A percentile compares a stretch with the other conserved stretches of the same genome.
These are phyloP conservation scores for Desmodesmus armatus DNA, from an alignment of 139 green algal species.

Conservation along the genomic window DNA sequence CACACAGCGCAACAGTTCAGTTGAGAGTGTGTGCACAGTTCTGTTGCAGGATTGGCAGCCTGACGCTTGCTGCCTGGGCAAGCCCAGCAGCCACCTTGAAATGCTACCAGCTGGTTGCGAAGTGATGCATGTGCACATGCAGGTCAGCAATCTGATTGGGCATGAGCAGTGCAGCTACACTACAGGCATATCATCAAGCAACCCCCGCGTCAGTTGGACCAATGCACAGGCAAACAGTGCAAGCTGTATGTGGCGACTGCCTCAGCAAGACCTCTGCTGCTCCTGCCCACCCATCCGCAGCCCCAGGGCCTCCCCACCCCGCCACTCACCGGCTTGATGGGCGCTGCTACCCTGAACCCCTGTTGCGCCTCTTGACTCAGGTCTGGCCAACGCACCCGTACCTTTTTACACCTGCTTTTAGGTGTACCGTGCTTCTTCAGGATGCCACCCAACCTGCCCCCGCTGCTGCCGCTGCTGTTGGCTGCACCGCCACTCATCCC, in stretches of 20 bases:
- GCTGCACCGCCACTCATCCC: conserved; percentile 40
- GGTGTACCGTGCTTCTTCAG: not conserved
- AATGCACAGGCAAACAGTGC: too few species aligned
- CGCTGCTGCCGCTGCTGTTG: conserved; percentile 6
- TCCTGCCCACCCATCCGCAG: not conserved
- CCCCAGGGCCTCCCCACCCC: not conserved
- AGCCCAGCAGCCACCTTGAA: too few species aligned
- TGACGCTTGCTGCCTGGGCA: too few species aligned
- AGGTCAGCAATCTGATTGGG: too few species aligned
- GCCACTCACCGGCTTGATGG: conserved; percentile 12
- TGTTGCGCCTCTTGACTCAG: not conserved
- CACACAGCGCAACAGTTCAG: conserved; percentile 29
- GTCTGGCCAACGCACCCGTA: conserved; percentile 43
- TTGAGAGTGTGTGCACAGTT: too few species aligned
- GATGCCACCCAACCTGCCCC: conserved; percentile 24
- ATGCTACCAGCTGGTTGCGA: too few species aligned
- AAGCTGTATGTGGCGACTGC: too few species aligned
- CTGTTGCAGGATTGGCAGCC: too few species aligned
- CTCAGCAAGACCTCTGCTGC: not conserved
- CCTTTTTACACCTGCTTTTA: conserved; percentile 36
- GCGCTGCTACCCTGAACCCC: conserved; percentile 38
- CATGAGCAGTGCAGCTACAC: too few species aligned
- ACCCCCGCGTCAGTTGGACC: too few species aligned
- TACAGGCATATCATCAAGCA: too few species aligned
- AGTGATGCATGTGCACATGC: too few species aligned